Conservation (phyloP, 148 eudicot species). For the Dysphania ambrosioides region DNA sequence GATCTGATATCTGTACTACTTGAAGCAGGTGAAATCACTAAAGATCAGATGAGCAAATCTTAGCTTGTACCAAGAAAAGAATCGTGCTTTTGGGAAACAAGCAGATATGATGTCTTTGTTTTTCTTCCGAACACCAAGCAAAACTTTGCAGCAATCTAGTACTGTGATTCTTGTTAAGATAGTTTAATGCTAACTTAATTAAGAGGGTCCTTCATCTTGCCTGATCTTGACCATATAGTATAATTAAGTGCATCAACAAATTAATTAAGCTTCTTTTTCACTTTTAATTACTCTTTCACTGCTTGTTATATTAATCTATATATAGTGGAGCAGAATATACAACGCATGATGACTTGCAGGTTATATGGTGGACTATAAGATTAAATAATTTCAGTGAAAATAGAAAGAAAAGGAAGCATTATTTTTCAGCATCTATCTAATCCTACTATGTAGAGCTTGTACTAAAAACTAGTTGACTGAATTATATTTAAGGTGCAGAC, state of each 20-base stretch:
- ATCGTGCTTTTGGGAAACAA: constrained; percentile 16
- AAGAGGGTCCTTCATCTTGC: neutral
- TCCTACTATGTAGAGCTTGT: too few species aligned
- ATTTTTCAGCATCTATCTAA: too few species aligned
- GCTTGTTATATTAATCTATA: neutral
- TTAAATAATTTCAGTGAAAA: too few species aligned
- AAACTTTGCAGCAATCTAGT: neutral
- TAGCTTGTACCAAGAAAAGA: constrained; percentile 16
- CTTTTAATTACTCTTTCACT: neutral
- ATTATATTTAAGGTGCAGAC: too few species aligned
- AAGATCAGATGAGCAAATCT: constrained; percentile 17
- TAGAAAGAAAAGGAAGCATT: too few species aligned
- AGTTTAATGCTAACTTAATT: too few species aligned
- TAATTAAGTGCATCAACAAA: neutral
- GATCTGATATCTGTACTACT: constrained; percentile 4
- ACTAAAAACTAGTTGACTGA: too few species aligned
- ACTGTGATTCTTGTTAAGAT: too few species aligned
- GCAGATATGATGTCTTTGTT: constrained; percentile 2
- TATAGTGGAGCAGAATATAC: neutral
- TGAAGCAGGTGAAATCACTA: constrained; percentile 2
- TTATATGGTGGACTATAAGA: too few species aligned
- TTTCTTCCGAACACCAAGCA: constrained; percentile 2
- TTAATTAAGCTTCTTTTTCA: neutral
- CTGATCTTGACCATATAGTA: too few species aligned
- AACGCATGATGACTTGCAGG: too few species aligned